Evolutionary conservation across 345 rosid species (phyloP).

Genomic region (Bretschneidera sinensis): DNA sequence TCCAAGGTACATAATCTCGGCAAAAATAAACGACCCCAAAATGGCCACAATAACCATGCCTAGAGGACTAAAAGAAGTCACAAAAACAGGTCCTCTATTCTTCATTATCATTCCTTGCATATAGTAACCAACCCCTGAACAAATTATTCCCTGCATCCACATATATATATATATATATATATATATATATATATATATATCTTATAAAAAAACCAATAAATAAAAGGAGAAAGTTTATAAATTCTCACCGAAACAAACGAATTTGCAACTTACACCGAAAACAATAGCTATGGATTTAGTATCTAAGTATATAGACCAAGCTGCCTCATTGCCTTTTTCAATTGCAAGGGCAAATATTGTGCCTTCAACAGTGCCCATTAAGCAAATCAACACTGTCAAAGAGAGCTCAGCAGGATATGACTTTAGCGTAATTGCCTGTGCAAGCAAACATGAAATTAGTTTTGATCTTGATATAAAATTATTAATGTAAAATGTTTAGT

Average conservation of each 20-base stretch:
- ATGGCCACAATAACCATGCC: slow-evolving; percentile 57
- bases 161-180: too few species aligned
- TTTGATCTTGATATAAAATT: too few species aligned
- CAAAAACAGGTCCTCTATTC: slow-evolving; percentile 61
- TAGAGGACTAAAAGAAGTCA: slow-evolving; percentile 59
- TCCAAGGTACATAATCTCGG: slow-evolving; percentile 44
- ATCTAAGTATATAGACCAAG: slow-evolving; percentile 36
- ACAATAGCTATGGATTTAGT: not conserved
- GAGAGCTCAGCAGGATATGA: too few species aligned
- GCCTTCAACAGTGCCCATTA: too few species aligned
- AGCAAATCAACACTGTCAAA: too few species aligned
- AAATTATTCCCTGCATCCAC: slow-evolving; percentile 56
- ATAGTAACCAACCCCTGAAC: slow-evolving; percentile 49
- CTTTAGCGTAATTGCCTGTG: slow-evolving; percentile 62
- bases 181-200: too few species aligned
- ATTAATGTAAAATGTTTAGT: not conserved
- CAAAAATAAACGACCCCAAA: slow-evolving; percentile 47
- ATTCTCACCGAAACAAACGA: not conserved
- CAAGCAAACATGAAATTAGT: not conserved
- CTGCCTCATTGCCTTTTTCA: slow-evolving; percentile 26
- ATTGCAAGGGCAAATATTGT: slow-evolving; percentile 30
- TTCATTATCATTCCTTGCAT: slow-evolving; percentile 54
- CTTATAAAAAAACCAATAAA: too few species aligned
- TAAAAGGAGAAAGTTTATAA: not conserved
- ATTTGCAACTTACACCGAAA: not conserved